Evolutionary conservation across 2,329 filamentous ascomycete species (phyloP), one percentile per base, ranked within the genome.

Genomic region (Endocalyx cinctus): DNA sequence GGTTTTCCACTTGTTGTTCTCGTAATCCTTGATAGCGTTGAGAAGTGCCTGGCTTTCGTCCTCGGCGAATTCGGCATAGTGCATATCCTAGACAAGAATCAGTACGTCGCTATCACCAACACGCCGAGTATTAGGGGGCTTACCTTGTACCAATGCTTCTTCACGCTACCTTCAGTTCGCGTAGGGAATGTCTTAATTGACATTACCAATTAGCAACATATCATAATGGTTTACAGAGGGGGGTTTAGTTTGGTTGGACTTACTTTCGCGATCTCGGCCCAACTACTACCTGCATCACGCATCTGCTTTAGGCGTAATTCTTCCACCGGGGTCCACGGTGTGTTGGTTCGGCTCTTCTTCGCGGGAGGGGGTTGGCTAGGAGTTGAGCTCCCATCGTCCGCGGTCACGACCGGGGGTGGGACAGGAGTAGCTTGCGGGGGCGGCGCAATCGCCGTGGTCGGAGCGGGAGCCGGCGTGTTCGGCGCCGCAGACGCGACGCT

Each of bases 71-170:
- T 97, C 92, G 46, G 92, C 92, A 60, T 97, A 97, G 59, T 98
- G 92, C 92, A 98, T 98, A 52, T 98, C 92, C 86, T 92, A 52
- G 40, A 38, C 27, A 18, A 4, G 19, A 36, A n/a, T 23, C 20
- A 23, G 20, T 23, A 23, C 8, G 20, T 8, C 20, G 8, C n/a
- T 46, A 37, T 53, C 34, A 44, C 48, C 39, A 41, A 38, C 27
- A 39, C n/a, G n/a, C n/a, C n/a, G n/a, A n/a, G n/a, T n/a, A n/a
- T n/a, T n/a, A n/a, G n/a, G n/a, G n/a, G n/a, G n/a, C n/a, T 35
- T 68, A 87, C 87, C 75, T 97, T 97, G 64, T 98, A 97, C 90
- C 92, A 98, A 61, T 98, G 92, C 66, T 97, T 98, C 73, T 97
- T 98, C 15, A 98, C 92, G 54, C 89, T 96, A 6, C 92, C 92